phyloP scores from a whole-genome alignment of 306 rosid genomes.

The Pyrus communis region DNA sequence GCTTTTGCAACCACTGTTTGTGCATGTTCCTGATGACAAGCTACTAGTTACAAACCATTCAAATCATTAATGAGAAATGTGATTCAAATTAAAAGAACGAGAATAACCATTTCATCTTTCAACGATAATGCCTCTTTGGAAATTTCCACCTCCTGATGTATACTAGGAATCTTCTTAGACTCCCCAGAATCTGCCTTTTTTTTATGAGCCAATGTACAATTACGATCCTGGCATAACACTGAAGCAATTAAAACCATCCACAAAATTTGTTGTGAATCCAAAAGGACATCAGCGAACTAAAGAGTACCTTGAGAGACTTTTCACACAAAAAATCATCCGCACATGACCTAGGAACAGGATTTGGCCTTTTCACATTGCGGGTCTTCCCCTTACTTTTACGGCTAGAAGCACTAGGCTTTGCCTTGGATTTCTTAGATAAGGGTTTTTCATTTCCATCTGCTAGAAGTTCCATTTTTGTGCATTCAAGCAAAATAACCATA shows the following conservation, averaged over 20 bases:
- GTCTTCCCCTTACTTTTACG: constrained; percentile 70
- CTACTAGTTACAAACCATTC: constrained; percentile 43
- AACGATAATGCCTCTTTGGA: constrained; percentile 32
- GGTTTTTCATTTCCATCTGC: constrained; percentile 46
- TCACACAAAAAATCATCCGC: constrained; percentile 25
- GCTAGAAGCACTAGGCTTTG: constrained; percentile 46
- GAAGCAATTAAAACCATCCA: constrained; percentile 29
- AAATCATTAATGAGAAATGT: constrained; percentile 31
- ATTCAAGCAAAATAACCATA: constrained; percentile 84
- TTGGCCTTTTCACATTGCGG: constrained; percentile 47
- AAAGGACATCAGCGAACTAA: constrained; percentile 22
- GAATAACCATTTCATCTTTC: constrained; percentile 40
- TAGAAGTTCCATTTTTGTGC: constrained; percentile 78
- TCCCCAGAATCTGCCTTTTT: constrained; percentile 32
- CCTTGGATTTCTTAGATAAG: constrained; percentile 56
- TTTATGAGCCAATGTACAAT: constrained; percentile 29
- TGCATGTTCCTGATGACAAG: constrained; percentile 57
- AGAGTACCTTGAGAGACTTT: constrained; percentile 44
- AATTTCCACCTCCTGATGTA: constrained; percentile 33
- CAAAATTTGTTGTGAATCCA: constrained; percentile 14
- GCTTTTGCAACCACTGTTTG: constrained; percentile 35
- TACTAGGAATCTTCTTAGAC: constrained; percentile 30
- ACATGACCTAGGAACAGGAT: constrained; percentile 31
- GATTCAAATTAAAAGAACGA: constrained; percentile 14
- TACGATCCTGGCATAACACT: constrained; percentile 45